These are phyloP conservation scores for Penicillium canariense DNA, from an alignment of 495 filamentous ascomycete genomes.

Conservation along the genomic window DNA sequence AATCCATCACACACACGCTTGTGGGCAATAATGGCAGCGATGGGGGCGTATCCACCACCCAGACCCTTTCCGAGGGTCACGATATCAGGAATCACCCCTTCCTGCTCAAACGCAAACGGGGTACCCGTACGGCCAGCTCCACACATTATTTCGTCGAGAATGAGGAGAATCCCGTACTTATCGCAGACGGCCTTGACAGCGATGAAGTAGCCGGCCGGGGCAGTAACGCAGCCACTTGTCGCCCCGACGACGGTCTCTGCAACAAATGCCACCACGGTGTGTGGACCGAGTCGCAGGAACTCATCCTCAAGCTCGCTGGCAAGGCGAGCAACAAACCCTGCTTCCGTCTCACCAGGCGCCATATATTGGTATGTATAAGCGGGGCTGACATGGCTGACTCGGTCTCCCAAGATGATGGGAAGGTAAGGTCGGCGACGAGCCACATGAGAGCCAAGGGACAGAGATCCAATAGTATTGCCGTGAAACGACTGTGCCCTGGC, in stretches of 20 bases:
- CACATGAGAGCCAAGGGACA: conserved; percentile 39
- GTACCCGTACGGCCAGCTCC: conserved; percentile 41
- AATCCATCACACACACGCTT: conserved; percentile 33
- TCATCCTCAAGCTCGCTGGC: conserved; percentile 57
- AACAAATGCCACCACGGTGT: conserved; percentile 63
- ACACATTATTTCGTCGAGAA: conserved; percentile 46
- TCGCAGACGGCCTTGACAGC: conserved; percentile 38
- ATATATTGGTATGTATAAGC: conserved; percentile 42
- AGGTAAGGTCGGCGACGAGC: conserved; percentile 27
- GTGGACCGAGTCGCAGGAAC: conserved; percentile 58
- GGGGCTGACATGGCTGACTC: conserved; percentile 33
- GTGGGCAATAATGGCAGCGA: conserved; percentile 36
- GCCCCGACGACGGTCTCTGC: conserved; percentile 61
- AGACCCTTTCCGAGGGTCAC: conserved; percentile 42
- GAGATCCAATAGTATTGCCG: conserved; percentile 62
- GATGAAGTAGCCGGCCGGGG: conserved; percentile 38
- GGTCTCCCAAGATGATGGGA: conserved; percentile 31
- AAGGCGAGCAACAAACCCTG: not conserved
- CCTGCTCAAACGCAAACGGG: conserved; percentile 40
- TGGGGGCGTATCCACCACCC: conserved; percentile 38
- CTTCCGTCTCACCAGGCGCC: conserved; percentile 27
- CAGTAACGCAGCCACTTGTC: conserved; percentile 40
- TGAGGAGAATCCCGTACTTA: conserved; percentile 39
- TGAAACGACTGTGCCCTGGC: conserved; percentile 62
- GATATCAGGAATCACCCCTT: conserved; percentile 38